Percentiles rank a stretch among this genome's conserved stretches.
Evolutionary conservation across 768 basidiomycete species (phyloP).

Genomic region (Galerina sulciceps): DNA sequence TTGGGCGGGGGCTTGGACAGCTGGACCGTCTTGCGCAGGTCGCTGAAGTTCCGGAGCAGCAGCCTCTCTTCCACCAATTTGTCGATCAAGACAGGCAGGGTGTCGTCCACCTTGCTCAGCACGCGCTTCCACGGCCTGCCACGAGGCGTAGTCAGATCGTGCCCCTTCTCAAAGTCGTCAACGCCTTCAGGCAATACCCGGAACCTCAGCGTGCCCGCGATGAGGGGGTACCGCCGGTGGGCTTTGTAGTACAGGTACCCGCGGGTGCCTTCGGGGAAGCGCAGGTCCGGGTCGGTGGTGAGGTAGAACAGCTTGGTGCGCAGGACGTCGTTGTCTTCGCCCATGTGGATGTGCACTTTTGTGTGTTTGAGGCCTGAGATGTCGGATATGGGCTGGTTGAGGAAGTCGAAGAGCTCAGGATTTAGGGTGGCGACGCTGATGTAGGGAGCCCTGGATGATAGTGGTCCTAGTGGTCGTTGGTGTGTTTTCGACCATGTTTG

Average conservation of each 20-base stretch:
- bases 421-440: background rate
- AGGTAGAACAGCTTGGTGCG: background rate
- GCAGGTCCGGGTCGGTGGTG: background rate
- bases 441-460: background rate
- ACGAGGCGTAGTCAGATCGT: background rate
- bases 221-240: background rate
- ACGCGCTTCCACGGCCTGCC: conserved; percentile 1
- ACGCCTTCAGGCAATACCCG: background rate
- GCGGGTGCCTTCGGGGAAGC: background rate
- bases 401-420: background rate
- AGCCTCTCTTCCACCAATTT: background rate
- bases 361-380: background rate
- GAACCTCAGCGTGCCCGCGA: background rate
- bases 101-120: background rate
- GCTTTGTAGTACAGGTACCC: background rate
- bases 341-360: background rate
- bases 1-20: no score
- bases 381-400: background rate
- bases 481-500: no score
- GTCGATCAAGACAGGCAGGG: background rate
- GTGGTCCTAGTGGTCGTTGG: background rate
- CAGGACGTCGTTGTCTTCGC: background rate
- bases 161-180: background rate
- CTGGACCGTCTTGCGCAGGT: background rate
- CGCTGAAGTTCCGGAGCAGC: background rate